phyloP scores from a whole-genome alignment of 371 early-diverging fungal species.

The Mortierella sp. region DNA sequence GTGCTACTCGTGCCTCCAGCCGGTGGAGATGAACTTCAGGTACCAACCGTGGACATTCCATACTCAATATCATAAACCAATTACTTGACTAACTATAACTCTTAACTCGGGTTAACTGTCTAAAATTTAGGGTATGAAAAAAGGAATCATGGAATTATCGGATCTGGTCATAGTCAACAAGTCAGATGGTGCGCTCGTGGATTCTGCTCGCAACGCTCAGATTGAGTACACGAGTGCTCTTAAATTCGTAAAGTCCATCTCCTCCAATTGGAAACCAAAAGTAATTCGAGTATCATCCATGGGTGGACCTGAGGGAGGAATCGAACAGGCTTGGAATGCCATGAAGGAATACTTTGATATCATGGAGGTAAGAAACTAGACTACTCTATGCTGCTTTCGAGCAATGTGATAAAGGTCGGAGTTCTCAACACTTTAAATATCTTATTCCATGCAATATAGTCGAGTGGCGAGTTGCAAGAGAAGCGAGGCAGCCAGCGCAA shows the following conservation, averaged over 20 bases:
- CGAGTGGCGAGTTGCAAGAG: slow-evolving; percentile 60
- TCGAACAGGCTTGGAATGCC: slow-evolving; percentile 75
- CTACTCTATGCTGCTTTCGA: too few species aligned
- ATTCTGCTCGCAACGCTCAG: slow-evolving; percentile 72
- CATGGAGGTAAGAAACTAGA: slow-evolving; percentile 53
- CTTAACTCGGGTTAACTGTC: not conserved
- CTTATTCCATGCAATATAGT: slow-evolving; percentile 26
- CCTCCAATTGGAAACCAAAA: slow-evolving; percentile 58
- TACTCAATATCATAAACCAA: not conserved
- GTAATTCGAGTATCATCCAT: slow-evolving; percentile 73
- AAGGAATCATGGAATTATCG: slow-evolving; percentile 85
- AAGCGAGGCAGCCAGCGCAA: slow-evolving; percentile 71
- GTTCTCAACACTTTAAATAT: too few species aligned
- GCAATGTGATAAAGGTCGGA: too few species aligned
- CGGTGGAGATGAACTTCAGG: slow-evolving; percentile 82
- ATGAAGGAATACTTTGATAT: slow-evolving; percentile 69
- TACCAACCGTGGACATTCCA: slow-evolving; percentile 30
- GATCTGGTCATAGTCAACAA: slow-evolving; percentile 86
- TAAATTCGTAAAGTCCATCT: slow-evolving; percentile 64
- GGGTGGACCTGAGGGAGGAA: slow-evolving; percentile 62
- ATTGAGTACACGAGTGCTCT: slow-evolving; percentile 75
- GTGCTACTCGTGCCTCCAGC: slow-evolving; percentile 70
- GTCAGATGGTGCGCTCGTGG: slow-evolving; percentile 75
- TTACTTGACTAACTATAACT: not conserved
- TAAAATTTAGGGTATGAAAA: slow-evolving; percentile 83